These are phyloP conservation scores for Plantago elongata DNA, from an alignment of 257 asterid genomes.

Conservation along the genomic window DNA sequence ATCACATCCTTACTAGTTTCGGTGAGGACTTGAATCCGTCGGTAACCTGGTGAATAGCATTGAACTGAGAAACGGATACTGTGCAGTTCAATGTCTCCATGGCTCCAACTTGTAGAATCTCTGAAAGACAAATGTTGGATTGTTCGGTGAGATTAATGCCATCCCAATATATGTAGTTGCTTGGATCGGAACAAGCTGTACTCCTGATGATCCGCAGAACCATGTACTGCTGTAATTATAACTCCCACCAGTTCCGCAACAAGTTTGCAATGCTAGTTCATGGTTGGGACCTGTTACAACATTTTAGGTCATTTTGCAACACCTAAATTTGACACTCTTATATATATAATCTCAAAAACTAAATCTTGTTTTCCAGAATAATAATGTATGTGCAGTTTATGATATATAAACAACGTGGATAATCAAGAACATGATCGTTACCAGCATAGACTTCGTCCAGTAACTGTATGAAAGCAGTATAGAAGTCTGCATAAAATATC, in stretches of 20 bases:
- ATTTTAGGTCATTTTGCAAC: neutral
- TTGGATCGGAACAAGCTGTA: neutral
- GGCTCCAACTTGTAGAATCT: neutral
- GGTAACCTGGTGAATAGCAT: no score
- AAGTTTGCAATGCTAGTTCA: neutral
- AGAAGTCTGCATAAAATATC: conserved; percentile 1
- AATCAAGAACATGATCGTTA: neutral
- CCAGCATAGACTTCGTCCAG: neutral
- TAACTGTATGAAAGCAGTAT: neutral
- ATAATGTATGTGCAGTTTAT: no score
- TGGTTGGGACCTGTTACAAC: conserved; percentile 1
- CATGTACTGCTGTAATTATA: neutral
- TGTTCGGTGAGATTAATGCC: conserved; percentile 3
- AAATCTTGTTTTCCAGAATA: no score
- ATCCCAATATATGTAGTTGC: neutral
- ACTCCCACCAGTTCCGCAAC: conserved; percentile 3
- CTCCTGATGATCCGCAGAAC: neutral
- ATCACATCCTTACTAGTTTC: no score
- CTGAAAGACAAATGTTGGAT: neutral
- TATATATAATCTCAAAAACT: no score
- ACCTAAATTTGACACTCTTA: no score
- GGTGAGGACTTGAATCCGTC: no score
- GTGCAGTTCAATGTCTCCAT: neutral
- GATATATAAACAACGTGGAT: no score
- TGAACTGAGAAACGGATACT: neutral